Conservation (phyloP, 768 basidiomycete species). For the Termitomyces sp. region DNA sequence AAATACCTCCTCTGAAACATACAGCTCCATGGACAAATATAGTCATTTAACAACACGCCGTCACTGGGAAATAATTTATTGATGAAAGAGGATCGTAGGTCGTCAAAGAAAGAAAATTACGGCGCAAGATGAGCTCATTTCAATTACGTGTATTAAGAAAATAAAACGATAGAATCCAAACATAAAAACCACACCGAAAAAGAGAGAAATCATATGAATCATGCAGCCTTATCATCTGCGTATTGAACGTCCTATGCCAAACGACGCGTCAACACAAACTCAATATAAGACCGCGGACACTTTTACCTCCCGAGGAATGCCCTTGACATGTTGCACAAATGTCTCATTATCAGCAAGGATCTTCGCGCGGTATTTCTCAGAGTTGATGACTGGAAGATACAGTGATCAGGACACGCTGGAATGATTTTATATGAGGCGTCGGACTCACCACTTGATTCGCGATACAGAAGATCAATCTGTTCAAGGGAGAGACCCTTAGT, state of each 20-base stretch:
- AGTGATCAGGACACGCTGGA: background rate
- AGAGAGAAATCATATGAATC: background rate
- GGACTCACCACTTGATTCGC: constrained; percentile 15
- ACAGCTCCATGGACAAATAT: no score
- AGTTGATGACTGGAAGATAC: constrained; percentile 9
- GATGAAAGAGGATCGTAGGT: no score
- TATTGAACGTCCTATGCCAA: constrained; percentile 2
- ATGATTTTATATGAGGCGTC: background rate
- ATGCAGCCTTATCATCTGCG: constrained; percentile 5
- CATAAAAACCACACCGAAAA: background rate
- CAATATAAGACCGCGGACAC: background rate
- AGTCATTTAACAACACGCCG: no score
- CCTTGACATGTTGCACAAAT: constrained; percentile 7
- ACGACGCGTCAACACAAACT: background rate
- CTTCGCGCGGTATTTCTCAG: constrained; percentile 14
- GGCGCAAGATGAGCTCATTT: background rate
- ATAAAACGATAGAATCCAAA: background rate
- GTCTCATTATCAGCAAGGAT: constrained; percentile 15
- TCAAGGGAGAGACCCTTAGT: constrained; percentile 21
- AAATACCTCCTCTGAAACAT: no score
- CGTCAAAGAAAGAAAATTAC: background rate
- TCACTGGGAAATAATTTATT: no score
- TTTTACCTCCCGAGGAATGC: constrained; percentile 1
- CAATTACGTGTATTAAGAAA: background rate
- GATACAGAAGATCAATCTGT: constrained; percentile 20